Conservation (phyloP, 1,284 basidiomycete genomes). For the Sphagnurus paluster region DNA sequence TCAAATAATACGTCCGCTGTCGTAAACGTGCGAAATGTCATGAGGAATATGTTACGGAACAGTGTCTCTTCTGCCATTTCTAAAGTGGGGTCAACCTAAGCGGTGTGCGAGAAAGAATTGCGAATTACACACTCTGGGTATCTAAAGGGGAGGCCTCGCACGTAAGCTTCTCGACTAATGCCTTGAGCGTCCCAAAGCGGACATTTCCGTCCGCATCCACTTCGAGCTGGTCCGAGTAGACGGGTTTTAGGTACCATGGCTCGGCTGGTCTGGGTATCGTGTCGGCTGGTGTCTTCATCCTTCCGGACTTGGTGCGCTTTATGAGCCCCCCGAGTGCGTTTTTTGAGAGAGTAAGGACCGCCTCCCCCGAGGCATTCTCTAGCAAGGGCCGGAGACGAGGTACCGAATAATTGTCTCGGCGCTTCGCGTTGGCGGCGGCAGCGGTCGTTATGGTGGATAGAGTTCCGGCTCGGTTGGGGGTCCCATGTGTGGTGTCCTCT, state of each 20-base stretch:
- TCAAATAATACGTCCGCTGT: constrained; percentile 69
- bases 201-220: constrained; percentile 58
- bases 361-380: constrained; percentile 9
- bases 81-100: constrained; percentile 28
- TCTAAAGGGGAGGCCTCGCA: constrained; percentile 45
- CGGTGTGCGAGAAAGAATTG: constrained; percentile 4
- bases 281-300: constrained; percentile 13
- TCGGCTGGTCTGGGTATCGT: constrained; percentile 4
- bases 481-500: constrained; percentile 2
- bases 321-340: constrained; percentile 13
- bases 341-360: constrained; percentile 19
- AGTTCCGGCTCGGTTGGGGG: constrained; percentile 15
- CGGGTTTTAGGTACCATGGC: constrained; percentile 39
- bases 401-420: constrained; percentile 8
- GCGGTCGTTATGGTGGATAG: neutral
- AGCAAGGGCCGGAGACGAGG: constrained; percentile 5
- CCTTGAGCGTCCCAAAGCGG: constrained; percentile 64
- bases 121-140: constrained; percentile 40
- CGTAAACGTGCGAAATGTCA: constrained; percentile 79
- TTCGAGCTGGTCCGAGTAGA: constrained; percentile 59
- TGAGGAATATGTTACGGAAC: constrained; percentile 71
- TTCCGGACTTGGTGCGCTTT: constrained; percentile 15
- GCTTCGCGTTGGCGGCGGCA: neutral
- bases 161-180: constrained; percentile 70
- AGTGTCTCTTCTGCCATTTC: constrained; percentile 45